phyloP scores from a whole-genome alignment of 768 basidiomycete genomes.

The Zangia roseola region DNA sequence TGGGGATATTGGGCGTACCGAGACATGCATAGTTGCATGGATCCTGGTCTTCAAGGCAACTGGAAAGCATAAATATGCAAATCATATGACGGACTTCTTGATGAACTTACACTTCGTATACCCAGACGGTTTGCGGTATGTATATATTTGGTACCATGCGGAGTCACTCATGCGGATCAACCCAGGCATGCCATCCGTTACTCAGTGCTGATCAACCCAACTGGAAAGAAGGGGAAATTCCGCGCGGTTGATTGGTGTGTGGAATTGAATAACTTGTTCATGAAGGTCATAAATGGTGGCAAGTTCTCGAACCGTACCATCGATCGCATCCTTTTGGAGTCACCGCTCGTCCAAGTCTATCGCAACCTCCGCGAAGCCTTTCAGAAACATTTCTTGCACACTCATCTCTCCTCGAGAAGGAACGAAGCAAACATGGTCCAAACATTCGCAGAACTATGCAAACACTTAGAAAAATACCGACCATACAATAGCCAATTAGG shows the following conservation, averaged over 20 bases:
- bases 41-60: slow-evolving; percentile 27
- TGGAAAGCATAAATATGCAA: slow-evolving; percentile 38
- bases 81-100: slow-evolving; percentile 25
- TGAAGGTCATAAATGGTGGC: slow-evolving; percentile 31
- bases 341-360: slow-evolving; percentile 1
- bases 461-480: too few species aligned
- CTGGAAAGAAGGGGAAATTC: slow-evolving; percentile 30
- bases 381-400: neutral
- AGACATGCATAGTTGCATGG: slow-evolving; percentile 26
- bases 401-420: neutral
- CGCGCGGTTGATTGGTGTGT: slow-evolving; percentile 39
- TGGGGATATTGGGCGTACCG: slow-evolving; percentile 33
- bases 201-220: slow-evolving; percentile 36
- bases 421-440: neutral
- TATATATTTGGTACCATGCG: too few species aligned
- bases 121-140: slow-evolving; percentile 9
- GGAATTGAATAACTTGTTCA: slow-evolving; percentile 44
- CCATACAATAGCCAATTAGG: too few species aligned
- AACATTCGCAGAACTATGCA: neutral
- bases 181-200: slow-evolving; percentile 6
- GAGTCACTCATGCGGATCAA: slow-evolving; percentile 5
- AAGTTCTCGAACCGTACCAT: neutral
- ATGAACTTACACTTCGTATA: neutral
- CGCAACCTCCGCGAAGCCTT: neutral
- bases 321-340: neutral